Base-by-base conservation (phyloP, 768 basidiomycete species). In the Omphalotus guepiniiformis region DNA sequence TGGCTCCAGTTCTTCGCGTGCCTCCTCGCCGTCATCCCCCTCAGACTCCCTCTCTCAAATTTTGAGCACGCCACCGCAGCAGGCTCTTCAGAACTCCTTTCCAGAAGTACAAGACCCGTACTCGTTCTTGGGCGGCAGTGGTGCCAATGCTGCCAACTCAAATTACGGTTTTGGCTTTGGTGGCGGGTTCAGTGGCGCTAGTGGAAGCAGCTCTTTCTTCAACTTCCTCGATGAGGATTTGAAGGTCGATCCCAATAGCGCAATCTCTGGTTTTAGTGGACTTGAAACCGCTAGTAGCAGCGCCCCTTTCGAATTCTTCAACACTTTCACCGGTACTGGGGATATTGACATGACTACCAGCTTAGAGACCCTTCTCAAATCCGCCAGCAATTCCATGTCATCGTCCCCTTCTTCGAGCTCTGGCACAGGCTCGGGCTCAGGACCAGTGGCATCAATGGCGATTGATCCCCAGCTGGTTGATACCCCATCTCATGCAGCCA, bases 391-490 rank as follows among this genome's bases (percentile, higher is more conserved):
- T 1, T 56, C 58, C 19, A 55, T n/a, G n/a, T n/a, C 35, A 15
- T 48, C 60, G 22, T 56, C 61, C 7, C 54, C 63, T 12, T 19
- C 42, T 16, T 25, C 43, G 18, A 28, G 54, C 1, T 55, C 66
- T 13, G 50, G 50, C 9, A 19, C 53, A 9, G 46, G 19, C 9
- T 47, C 52, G 7, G 37, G 53, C 2, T 23, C 58, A 48, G 59
- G 59, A 3, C 59, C 59, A 57, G 44, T 69, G 62, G 46, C 60
- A 49, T 55, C 66, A 36, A 69, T 74, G 29, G 66, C 71, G 38
- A 90, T 91, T 60, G 85, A 91, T 61, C 88, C 88, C 0, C 83
- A 85, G 61, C 80, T 89, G 45, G 82, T 47, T 18, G 45, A 38
- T 26, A 36, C 45, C 16, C 45, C 45, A 1, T 43, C n/a, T 6